Evolutionary conservation across 345 rosid species (phyloP).

Genomic region (Linum tenue): DNA sequence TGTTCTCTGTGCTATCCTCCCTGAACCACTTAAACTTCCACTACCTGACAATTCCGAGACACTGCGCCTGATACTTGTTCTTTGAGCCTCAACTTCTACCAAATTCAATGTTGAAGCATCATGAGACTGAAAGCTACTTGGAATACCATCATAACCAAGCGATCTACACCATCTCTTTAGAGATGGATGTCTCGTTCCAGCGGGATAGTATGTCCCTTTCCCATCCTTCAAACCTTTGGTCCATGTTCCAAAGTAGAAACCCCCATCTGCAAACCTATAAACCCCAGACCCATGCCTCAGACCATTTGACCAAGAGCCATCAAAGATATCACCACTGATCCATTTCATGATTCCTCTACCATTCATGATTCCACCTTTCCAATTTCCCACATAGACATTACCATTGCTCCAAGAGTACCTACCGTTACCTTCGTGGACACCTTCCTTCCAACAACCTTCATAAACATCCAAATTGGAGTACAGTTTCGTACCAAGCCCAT

Average conservation of each 20-base stretch:
- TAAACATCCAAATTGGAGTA: constrained; percentile 59
- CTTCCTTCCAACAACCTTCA: constrained; percentile 90
- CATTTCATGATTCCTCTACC: constrained; percentile 91
- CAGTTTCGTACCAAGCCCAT: constrained; percentile 74
- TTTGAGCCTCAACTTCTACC: constrained; percentile 32
- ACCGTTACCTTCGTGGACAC: constrained; percentile 70
- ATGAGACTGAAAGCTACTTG: constrained; percentile 34
- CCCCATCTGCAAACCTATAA: constrained; percentile 69
- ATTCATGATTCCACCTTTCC: constrained; percentile 73
- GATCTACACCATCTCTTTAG: constrained; percentile 43
- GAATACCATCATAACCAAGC: constrained; percentile 38
- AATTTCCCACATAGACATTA: constrained; percentile 63
- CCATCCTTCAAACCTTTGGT: constrained; percentile 73
- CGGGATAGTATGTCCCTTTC: constrained; percentile 74
- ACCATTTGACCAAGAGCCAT: constrained; percentile 82
- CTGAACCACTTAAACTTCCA: constrained; percentile 36
- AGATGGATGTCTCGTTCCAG: constrained; percentile 66
- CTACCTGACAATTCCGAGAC: constrained; percentile 37
- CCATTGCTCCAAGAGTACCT: constrained; percentile 74
- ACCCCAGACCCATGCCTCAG: constrained; percentile 69
- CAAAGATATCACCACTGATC: constrained; percentile 66
- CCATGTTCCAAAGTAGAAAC: constrained; percentile 80
- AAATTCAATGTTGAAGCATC: constrained; percentile 31
- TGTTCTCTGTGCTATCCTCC: constrained; percentile 38
- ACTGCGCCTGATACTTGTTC: constrained; percentile 30